Conservation (phyloP, 805 yeast genomes). For the Groenewaldozyma salmanticensis region DNA sequence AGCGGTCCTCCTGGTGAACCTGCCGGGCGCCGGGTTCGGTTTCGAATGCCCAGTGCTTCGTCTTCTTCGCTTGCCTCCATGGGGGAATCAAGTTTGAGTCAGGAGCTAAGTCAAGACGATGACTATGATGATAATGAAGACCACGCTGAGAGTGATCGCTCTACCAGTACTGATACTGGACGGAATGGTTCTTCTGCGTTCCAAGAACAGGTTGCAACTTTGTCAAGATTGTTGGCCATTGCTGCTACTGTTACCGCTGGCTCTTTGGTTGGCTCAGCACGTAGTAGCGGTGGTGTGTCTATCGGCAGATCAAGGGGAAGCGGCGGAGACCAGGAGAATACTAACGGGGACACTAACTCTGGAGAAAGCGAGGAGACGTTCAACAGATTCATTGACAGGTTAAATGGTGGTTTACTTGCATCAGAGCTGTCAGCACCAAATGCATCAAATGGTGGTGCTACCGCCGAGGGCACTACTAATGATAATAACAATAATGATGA, state of each 20-base stretch:
- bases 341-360: slow-evolving; percentile 8
- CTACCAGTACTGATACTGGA: no score
- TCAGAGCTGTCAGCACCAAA: slow-evolving; percentile 26
- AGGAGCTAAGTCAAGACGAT: no score
- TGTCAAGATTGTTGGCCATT: slow-evolving; percentile 34
- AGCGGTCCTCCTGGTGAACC: no score
- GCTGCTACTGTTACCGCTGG: slow-evolving; percentile 39
- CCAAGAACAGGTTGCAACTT: slow-evolving; percentile 33
- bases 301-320: slow-evolving; percentile 10
- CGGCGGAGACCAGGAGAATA: slow-evolving; percentile 8
- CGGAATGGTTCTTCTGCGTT: slow-evolving; percentile 1
- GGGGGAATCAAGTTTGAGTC: no score
- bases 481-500: slow-evolving; percentile 12
- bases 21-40: no score
- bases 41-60: no score
- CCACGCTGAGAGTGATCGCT: no score
- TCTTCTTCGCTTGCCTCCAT: no score
- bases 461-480: slow-evolving; percentile 2
- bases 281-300: slow-evolving; percentile 12
- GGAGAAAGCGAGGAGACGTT: slow-evolving; percentile 32
- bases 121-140: no score
- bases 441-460: slow-evolving; percentile 5
- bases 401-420: slow-evolving; percentile 33
- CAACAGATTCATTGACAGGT: slow-evolving; percentile 34
- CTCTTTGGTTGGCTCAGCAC: slow-evolving; percentile 28